Conservation (phyloP, 1,284 basidiomycete species). For the Hemileia vastatrix region DNA sequence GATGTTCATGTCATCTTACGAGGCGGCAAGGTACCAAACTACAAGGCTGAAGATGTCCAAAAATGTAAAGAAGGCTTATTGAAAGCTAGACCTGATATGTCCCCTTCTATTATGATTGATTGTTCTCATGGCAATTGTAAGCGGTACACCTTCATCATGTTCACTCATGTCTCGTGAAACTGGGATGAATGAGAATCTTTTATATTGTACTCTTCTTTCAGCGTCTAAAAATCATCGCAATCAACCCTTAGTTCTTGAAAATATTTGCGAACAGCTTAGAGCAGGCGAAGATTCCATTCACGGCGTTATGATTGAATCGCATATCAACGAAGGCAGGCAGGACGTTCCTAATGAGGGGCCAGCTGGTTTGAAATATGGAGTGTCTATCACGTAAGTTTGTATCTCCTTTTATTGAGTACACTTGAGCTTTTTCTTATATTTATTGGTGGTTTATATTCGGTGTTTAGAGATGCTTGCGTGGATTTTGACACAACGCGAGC, state of each 20-base stretch:
- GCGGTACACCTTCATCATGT: slow-evolving; percentile 50
- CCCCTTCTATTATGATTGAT: slow-evolving; percentile 49
- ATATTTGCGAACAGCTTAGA: slow-evolving; percentile 60
- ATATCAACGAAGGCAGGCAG: slow-evolving; percentile 77
- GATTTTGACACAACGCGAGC: slow-evolving; percentile 68
- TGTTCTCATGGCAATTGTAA: slow-evolving; percentile 74
- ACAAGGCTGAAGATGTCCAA: slow-evolving; percentile 63
- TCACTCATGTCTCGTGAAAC: background rate
- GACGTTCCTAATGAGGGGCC: slow-evolving; percentile 70
- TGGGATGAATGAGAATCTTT: background rate
- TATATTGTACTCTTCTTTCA: background rate
- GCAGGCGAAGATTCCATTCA: slow-evolving; percentile 66
- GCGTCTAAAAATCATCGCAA: slow-evolving; percentile 53
- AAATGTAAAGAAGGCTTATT: slow-evolving; percentile 60
- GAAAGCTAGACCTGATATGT: slow-evolving; percentile 60
- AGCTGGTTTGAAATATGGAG: slow-evolving; percentile 55
- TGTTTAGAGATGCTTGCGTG: slow-evolving; percentile 58
- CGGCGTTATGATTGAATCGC: slow-evolving; percentile 97
- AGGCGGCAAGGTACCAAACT: slow-evolving; percentile 81
- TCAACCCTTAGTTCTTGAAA: slow-evolving; percentile 51
- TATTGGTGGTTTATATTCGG: background rate
- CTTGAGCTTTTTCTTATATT: background rate
- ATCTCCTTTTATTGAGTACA: background rate
- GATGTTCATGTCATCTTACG: slow-evolving; percentile 86
- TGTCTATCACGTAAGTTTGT: slow-evolving; percentile 51